Conservation (phyloP, 352 stramenopile species). For the Thraustochytrium sp. region DNA sequence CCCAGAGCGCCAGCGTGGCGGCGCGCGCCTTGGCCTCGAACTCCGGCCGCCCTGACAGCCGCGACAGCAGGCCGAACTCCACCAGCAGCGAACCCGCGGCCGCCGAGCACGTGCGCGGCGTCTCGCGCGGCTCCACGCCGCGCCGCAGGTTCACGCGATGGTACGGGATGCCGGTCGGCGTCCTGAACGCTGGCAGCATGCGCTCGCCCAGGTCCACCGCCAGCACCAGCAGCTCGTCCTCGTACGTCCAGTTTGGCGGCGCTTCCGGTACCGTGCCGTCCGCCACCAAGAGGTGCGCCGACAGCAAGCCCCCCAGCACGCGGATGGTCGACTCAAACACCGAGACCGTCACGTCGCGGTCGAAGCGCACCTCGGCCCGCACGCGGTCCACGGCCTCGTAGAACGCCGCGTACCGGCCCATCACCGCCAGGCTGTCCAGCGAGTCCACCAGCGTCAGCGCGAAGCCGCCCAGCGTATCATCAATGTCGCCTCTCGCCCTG, state of each 20-base stretch:
- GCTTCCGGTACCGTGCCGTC: conserved; percentile 69
- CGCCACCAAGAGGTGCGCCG: conserved; percentile 80
- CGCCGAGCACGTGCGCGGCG: conserved; percentile 45
- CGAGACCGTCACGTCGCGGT: conserved; percentile 62
- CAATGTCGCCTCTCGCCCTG: conserved; percentile 37
- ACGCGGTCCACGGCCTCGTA: conserved; percentile 77
- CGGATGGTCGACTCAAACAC: conserved; percentile 99
- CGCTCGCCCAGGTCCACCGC: conserved; percentile 82
- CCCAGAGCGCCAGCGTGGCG: not conserved
- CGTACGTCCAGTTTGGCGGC: conserved; percentile 20
- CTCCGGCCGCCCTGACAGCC: not conserved
- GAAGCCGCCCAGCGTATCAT: conserved; percentile 79
- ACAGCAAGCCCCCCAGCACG: conserved; percentile 89
- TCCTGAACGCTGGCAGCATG: conserved; percentile 79
- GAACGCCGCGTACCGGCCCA: conserved; percentile 87
- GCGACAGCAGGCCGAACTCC: conserved; percentile 27
- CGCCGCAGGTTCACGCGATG: conserved; percentile 74
- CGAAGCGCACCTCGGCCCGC: conserved; percentile 61
- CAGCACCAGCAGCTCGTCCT: conserved; percentile 71
- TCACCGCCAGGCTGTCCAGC: conserved; percentile 94
- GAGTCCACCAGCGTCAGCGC: conserved; percentile 84
- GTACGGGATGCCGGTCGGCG: conserved; percentile 78
- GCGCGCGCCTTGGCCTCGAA: conserved; percentile 6
- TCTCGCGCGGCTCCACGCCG: conserved; percentile 42
- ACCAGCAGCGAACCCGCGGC: conserved; percentile 60